A percentile compares a stretch with the other conserved stretches of the same genome.
Conservation (phyloP, 306 rosid species). For the Trichosanthes cucumerina region DNA sequence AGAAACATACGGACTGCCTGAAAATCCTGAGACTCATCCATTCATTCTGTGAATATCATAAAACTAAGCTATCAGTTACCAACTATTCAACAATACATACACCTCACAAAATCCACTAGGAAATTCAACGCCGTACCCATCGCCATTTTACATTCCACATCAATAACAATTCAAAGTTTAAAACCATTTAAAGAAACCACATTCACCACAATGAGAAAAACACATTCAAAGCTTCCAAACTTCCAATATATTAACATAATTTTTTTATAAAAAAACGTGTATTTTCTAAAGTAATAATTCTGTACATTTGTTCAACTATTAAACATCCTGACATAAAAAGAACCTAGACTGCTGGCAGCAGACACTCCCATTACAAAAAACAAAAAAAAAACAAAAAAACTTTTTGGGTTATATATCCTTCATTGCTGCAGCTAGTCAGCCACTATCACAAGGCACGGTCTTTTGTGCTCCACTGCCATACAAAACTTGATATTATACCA, state of each 20-base stretch:
- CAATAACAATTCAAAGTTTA: not conserved
- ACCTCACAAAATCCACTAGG: not conserved
- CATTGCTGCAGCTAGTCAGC: slow-evolving; percentile 52
- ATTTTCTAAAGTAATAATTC: slow-evolving; percentile 34
- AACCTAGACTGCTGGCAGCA: slow-evolving; percentile 37
- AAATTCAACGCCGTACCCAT: not conserved
- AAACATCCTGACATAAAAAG: slow-evolving; percentile 33
- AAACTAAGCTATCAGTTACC: not conserved
- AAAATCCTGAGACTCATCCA: not conserved
- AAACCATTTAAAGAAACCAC: slow-evolving; percentile 23
- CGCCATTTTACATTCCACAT: not conserved
- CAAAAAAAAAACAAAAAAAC: slow-evolving; percentile 6
- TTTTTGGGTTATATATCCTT: slow-evolving; percentile 40
- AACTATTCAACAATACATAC: not conserved
- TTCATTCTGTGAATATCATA: not conserved
- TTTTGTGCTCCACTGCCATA: slow-evolving; percentile 61
- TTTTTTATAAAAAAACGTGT: slow-evolving; percentile 31
- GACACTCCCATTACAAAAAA: slow-evolving; percentile 46
- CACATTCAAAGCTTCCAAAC: slow-evolving; percentile 25
- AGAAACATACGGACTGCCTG: not conserved
- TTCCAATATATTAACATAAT: slow-evolving; percentile 45
- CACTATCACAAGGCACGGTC: slow-evolving; percentile 57
- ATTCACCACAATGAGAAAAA: slow-evolving; percentile 1
- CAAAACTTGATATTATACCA: slow-evolving; percentile 45
- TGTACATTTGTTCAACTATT: slow-evolving; percentile 45